These are phyloP conservation scores for Closterium sp. DNA, from an alignment of 139 green algal genomes.

Conservation along the genomic window DNA sequence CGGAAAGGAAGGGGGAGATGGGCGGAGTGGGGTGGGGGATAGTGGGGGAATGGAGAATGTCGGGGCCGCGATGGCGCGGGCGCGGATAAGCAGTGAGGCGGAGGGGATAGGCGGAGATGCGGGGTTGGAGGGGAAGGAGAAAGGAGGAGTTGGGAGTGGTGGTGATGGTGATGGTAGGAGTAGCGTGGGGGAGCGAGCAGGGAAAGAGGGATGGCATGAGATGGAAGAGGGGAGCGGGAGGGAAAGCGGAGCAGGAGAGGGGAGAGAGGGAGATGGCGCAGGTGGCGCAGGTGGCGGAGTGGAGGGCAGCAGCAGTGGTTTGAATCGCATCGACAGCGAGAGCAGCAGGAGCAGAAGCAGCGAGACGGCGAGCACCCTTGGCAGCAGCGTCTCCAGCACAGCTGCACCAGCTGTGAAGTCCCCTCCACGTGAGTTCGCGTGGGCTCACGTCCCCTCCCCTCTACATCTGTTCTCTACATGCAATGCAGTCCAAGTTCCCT, in stretches of 20 bases:
- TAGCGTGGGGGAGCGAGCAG: not conserved
- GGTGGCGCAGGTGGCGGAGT: too few relatives aligned
- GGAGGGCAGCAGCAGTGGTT: not conserved
- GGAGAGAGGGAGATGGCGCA: not conserved
- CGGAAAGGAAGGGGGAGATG: not conserved
- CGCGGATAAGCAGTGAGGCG: not conserved
- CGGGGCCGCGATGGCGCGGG: not conserved
- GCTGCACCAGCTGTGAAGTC: not conserved
- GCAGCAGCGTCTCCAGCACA: not conserved
- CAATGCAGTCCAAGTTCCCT: too few relatives aligned
- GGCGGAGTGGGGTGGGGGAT: not conserved
- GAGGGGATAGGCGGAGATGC: not conserved
- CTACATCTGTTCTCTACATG: too few relatives aligned
- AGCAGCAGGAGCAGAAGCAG: not conserved
- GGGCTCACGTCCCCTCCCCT: too few relatives aligned
- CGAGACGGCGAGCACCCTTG: not conserved
- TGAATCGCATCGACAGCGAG: too few relatives aligned
- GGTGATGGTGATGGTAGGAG: not conserved
- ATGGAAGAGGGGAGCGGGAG: too few relatives aligned
- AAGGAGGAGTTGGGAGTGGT: not conserved
- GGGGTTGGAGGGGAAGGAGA: not conserved
- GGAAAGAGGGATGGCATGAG: not conserved
- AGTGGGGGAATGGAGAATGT: not conserved
- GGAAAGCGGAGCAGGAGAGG: not conserved
- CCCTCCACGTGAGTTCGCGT: not conserved